These are phyloP conservation scores for Gracilariopsis chorda DNA, from an alignment of 23 red algal genomes.

Conservation along the genomic window DNA sequence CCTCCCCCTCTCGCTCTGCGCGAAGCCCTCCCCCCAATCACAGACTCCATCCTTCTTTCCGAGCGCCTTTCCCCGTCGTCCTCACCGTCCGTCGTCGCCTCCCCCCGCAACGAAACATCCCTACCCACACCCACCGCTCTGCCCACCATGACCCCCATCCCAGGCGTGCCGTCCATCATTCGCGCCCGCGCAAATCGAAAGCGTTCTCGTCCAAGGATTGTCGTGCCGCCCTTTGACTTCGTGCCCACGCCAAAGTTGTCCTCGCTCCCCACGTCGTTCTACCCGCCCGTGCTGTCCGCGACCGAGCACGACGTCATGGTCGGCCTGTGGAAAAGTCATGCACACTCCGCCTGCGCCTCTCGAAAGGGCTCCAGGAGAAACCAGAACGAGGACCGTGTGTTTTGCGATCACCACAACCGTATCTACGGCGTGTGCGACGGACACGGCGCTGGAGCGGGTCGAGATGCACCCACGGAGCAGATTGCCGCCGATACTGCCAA, in stretches of 20 bases:
- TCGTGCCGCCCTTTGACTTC: not conserved
- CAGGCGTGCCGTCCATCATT: no score
- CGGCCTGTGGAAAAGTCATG: not conserved
- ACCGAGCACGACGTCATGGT: not conserved
- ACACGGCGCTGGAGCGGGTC: not conserved
- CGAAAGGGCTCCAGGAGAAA: not conserved
- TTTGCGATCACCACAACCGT: not conserved
- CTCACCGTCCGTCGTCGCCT: no score
- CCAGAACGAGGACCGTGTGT: constrained; percentile 39
- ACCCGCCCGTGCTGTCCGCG: not conserved
- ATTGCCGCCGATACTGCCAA: not conserved
- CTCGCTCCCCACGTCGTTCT: not conserved
- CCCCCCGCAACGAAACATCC: not conserved
- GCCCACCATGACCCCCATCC: not conserved
- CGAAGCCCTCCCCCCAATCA: no score
- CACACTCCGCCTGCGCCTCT: constrained; percentile 10
- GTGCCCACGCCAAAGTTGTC: not conserved
- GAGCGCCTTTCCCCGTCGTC: no score
- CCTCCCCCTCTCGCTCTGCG: not conserved
- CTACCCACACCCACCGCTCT: not conserved
- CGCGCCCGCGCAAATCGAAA: no score
- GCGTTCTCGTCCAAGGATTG: not conserved
- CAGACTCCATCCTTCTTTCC: no score
- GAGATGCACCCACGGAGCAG: not conserved
- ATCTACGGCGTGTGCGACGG: constrained; percentile 56